Evolutionary conservation across 2,329 filamentous ascomycete species (phyloP).

Genomic region (Exserohilum turcica): DNA sequence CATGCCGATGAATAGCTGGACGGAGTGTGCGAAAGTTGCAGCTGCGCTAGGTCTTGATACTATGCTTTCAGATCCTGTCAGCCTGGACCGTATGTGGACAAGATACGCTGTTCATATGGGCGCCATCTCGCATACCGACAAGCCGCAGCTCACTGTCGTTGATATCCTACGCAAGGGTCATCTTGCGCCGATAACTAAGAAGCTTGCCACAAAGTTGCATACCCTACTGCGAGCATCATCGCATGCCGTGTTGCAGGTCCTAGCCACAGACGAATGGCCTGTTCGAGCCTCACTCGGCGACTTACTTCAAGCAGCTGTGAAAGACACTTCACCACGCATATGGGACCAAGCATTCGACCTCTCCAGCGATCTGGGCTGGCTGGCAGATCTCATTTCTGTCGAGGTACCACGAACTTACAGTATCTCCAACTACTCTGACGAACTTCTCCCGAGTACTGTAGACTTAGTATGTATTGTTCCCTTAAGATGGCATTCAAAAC

Average conservation of each 20-base stretch:
- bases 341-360: slow-evolving; percentile 36
- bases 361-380: slow-evolving; percentile 25
- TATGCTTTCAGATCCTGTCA: slow-evolving; percentile 52
- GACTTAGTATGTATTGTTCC: slow-evolving; percentile 45
- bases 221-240: slow-evolving; percentile 30
- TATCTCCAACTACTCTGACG: slow-evolving; percentile 55
- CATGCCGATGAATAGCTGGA: slow-evolving; percentile 62
- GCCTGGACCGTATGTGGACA: slow-evolving; percentile 51
- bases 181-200: slow-evolving; percentile 31
- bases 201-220: slow-evolving; percentile 31
- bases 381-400: slow-evolving; percentile 25
- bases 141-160: slow-evolving; percentile 25
- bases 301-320: slow-evolving; percentile 30
- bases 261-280: slow-evolving; percentile 34
- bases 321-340: slow-evolving; percentile 26
- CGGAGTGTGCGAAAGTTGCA: slow-evolving; percentile 61
- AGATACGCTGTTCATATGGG: slow-evolving; percentile 43
- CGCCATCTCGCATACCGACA: slow-evolving; percentile 13
- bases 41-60: slow-evolving; percentile 57
- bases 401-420: slow-evolving; percentile 34
- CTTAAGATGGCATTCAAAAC: neutral
- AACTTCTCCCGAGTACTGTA: slow-evolving; percentile 58
- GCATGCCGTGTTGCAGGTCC: slow-evolving; percentile 27
- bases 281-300: slow-evolving; percentile 31
- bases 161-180: slow-evolving; percentile 33